Conservation (phyloP, 2,329 filamentous ascomycete species). For the Aspergillus arachidicola region DNA sequence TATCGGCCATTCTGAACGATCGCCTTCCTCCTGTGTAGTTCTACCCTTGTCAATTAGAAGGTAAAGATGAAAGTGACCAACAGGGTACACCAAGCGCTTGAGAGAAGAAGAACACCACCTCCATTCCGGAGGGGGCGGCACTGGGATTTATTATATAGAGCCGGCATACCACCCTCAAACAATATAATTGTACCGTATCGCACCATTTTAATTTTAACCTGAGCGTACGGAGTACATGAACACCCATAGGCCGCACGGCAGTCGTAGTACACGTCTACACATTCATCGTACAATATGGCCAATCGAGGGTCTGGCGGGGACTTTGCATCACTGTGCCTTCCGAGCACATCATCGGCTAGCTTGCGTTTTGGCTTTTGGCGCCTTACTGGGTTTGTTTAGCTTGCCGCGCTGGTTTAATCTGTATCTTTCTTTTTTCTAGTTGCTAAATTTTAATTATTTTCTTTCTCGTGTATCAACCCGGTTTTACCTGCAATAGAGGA, state of each 20-base stretch:
- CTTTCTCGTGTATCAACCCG: neutral
- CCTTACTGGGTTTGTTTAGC: neutral
- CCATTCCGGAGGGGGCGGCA: neutral
- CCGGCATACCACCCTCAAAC: neutral
- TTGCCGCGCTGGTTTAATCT: neutral
- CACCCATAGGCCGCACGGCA: neutral
- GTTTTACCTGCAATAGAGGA: neutral
- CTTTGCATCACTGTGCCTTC: neutral
- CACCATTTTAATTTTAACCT: neutral
- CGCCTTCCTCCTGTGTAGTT: neutral
- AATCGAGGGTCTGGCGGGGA: neutral
- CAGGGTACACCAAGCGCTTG: neutral
- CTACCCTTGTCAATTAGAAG: neutral
- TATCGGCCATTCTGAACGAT: slow-evolving; percentile 20
- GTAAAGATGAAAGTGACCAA: neutral
- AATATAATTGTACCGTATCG: neutral
- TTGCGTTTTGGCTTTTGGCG: neutral
- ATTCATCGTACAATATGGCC: neutral
- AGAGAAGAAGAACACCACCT: neutral
- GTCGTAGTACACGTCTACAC: neutral
- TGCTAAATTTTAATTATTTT: neutral
- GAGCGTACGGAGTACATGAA: neutral
- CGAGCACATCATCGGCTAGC: slow-evolving; percentile 3
- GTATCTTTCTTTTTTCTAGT: neutral
- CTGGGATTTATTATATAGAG: neutral